Evolutionary conservation across 1,284 basidiomycete genomes (phyloP), one percentile per base, ranked within the genome.

Genomic region (Agaricales sp.): DNA sequence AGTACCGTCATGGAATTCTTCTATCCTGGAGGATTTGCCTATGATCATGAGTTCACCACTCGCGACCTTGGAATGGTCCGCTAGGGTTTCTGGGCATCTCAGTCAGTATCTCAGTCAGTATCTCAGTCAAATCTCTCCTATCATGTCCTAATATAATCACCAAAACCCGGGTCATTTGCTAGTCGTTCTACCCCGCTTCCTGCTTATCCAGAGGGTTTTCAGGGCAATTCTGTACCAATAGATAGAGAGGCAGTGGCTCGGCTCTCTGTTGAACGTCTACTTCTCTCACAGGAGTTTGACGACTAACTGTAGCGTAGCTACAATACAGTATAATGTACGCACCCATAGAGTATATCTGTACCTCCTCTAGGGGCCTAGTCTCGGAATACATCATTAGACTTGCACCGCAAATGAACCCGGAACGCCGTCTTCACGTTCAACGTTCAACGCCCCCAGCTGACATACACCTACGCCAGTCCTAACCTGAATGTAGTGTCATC

Each of bases 1-100:
- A 73, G 83, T 16, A 89, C 87, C 0, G 86, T 92, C 44, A 90
- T 93, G 66, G 91, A 94, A 60, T 91, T 93, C 64, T 92, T 92
- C 67, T 91, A 69, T 63, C 88, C 90, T 2, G 73, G 75, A 22
- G 90, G 91, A 2, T 93, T 92, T 61, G 87, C 90, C 6, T 77
- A 80, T 56, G 91, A 93, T 63, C 93, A 93, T 57, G 86, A 91
- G 61, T 88, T 77, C 53, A 87, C 86, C 1, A 73, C 89, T 0
- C 76, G 84, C 19, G 82, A 86, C 0, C 68, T 94, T 2, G 88
- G 87, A 4, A 90, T 93, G 75, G 73, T 71, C 0, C 87, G 93
- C 63, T 92, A 84, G 57, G 91, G 88, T 2, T 85, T 92, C 64
- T 93, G 91, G 91, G 63, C 65, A 45, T 59, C 64, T 22, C 49